These are phyloP conservation scores for Tetrapyrgos nigripes DNA, from an alignment of 1,284 basidiomycete genomes.

Conservation along the genomic window DNA sequence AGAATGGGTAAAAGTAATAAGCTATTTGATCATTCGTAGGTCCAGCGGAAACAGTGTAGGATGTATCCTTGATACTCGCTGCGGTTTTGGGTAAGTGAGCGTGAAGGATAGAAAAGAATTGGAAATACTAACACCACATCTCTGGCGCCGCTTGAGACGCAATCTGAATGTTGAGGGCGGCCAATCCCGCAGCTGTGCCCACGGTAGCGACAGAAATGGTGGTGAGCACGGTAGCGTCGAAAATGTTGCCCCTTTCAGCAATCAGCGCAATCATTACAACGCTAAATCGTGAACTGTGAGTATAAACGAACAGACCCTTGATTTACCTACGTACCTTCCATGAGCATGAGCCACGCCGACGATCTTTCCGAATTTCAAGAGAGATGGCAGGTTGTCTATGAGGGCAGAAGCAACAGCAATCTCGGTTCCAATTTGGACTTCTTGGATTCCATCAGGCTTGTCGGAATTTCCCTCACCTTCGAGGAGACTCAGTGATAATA, in stretches of 20 bases:
- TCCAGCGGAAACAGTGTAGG: conserved; percentile 15
- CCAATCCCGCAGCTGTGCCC: background rate
- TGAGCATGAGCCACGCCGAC: conserved; percentile 38
- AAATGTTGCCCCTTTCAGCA: background rate
- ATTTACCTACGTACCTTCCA: conserved; percentile 28
- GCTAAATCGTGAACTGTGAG: background rate
- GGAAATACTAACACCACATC: background rate
- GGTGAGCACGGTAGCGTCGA: conserved; percentile 5
- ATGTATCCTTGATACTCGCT: background rate
- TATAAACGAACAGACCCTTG: background rate
- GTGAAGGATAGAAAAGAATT: background rate
- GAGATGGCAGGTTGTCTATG: conserved; percentile 25
- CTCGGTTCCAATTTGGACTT: conserved; percentile 37
- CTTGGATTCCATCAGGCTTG: conserved; percentile 35
- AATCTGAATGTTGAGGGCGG: conserved; percentile 1
- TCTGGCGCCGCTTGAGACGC: conserved; percentile 1
- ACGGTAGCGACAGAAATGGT: background rate
- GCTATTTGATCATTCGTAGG: conserved; percentile 36
- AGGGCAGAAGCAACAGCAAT: conserved; percentile 37
- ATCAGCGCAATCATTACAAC: background rate
- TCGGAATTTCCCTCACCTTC: conserved; percentile 29
- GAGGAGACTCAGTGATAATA: conserved; percentile 1
- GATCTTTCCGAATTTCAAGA: conserved; percentile 25
- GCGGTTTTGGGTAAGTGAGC: too few species aligned
- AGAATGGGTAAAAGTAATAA: conserved; percentile 47